Evolutionary conservation across 2,329 filamentous ascomycete species (phyloP), one percentile per base, ranked within the genome.

Genomic region (Metarhizium guizhouense): DNA sequence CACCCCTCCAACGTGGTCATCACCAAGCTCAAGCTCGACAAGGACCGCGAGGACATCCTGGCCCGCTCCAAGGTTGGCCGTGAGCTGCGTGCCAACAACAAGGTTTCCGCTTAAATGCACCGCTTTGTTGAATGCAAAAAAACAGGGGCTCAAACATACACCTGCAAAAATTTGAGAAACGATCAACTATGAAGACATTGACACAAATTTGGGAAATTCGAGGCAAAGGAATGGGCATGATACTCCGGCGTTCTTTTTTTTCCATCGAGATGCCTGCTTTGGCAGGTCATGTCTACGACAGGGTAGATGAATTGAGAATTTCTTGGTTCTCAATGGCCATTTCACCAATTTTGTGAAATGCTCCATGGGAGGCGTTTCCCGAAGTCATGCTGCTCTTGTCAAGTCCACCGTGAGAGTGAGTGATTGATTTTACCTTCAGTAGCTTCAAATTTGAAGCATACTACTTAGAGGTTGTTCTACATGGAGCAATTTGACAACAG

Each of bases 1-100:
- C 88, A 93, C 79, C 87, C 94, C 71, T 95, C 88, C 79, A 97
- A 97, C 79, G 90, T 96, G 67, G 87, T 96, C 81, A 88, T 99
- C 82, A 96, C 87, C 81, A 96, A 96, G 86, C 85, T 97, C 76
- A 96, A 97, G 88, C 83, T 96, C 71, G 89, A 94, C 84, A 93
- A 94, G 86, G 89, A 95, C 79, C 87, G 90, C 67, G 89, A 94
- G 83, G 80, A 79, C 74, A 94, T 94, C 72, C 82, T 95, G 68
- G 88, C 90, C 79, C 85, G 90, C 78, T 90, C 88, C 80, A 86
- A 86, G 78, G 76, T 79, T 65, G 90, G 89, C 71, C 86, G 88
- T 63, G 89, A 93, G 79, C 81, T 84, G 72, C 79, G 79, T 74
- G 78, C 78, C 74, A 91, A 91, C 81, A 77, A 75, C 79, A 86